A percentile compares a stretch with the other conserved stretches of the same genome.
These are phyloP conservation scores for Aspergillus pseudonomiae DNA, from an alignment of 2,329 filamentous ascomycete species.

Conservation along the genomic window DNA sequence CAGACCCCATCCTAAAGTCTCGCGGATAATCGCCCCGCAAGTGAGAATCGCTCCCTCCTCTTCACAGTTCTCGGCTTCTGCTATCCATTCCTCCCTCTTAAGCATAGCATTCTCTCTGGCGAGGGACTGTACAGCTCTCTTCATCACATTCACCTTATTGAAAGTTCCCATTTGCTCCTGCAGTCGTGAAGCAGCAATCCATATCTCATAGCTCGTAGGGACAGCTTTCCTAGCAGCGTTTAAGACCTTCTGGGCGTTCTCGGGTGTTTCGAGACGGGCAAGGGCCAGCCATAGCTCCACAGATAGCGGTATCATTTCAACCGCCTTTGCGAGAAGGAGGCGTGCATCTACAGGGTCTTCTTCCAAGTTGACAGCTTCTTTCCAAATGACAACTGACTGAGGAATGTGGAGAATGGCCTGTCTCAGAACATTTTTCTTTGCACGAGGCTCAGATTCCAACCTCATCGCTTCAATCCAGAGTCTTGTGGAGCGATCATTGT, in stretches of 20 bases:
- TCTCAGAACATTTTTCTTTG: conserved; percentile 89
- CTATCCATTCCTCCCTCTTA: conserved; percentile 95
- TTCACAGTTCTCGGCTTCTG: conserved; percentile 91
- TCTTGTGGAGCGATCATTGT: conserved; percentile 83
- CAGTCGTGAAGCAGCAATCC: conserved; percentile 89
- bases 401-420: conserved; percentile 91
- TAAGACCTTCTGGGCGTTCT: conserved; percentile 91
- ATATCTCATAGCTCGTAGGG: conserved; percentile 91
- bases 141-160: conserved; percentile 87
- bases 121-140: conserved; percentile 84
- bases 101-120: conserved; percentile 94
- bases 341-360: conserved; percentile 87
- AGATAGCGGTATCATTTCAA: conserved; percentile 89
- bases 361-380: conserved; percentile 92
- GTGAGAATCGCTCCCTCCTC: conserved; percentile 85
- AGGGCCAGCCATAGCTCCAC: conserved; percentile 95
- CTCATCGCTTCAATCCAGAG: conserved; percentile 97
- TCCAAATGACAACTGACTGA: conserved; percentile 96
- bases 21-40: conserved; percentile 84
- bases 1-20: conserved; percentile 88
- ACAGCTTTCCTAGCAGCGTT: conserved; percentile 94
- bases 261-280: conserved; percentile 82
- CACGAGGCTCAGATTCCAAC: conserved; percentile 76
- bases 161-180: conserved; percentile 87
- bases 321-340: conserved; percentile 88